A percentile compares a stretch with the other conserved stretches of the same genome.
Evolutionary conservation across 1,284 basidiomycete species (phyloP).

Genomic region (Fomitopsis schrenkii): DNA sequence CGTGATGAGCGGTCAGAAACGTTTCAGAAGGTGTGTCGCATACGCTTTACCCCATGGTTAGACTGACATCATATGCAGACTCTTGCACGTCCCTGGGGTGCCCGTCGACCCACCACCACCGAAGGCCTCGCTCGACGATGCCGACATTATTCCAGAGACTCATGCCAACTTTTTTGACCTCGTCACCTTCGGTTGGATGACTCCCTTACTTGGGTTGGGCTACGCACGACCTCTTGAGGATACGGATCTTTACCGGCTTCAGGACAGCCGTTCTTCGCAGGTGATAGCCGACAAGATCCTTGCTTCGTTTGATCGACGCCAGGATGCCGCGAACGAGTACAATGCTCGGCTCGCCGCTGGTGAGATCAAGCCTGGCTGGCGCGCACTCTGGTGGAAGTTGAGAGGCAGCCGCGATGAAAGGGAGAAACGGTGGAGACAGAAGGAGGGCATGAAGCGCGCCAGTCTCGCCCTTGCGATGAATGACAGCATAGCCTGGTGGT

Average conservation of each 20-base stretch:
- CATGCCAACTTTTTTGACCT: slow-evolving; percentile 46
- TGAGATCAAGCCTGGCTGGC: slow-evolving; percentile 55
- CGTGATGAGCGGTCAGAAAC: neutral
- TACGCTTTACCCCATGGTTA: neutral
- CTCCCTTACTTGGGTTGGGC: slow-evolving; percentile 63
- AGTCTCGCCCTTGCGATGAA: slow-evolving; percentile 76
- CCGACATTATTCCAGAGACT: slow-evolving; percentile 45
- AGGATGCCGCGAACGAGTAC: slow-evolving; percentile 59
- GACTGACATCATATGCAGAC: slow-evolving; percentile 6
- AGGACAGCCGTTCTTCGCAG: slow-evolving; percentile 54
- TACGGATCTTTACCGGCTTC: slow-evolving; percentile 82
- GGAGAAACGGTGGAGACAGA: slow-evolving; percentile 62
- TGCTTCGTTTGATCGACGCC: slow-evolving; percentile 61
- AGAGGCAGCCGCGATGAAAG: slow-evolving; percentile 47
- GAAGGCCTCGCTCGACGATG: slow-evolving; percentile 50
- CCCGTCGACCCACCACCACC: slow-evolving; percentile 39
- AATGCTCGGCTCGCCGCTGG: slow-evolving; percentile 65
- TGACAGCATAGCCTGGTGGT: slow-evolving; percentile 78
- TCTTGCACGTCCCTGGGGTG: slow-evolving; percentile 17
- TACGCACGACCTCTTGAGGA: slow-evolving; percentile 80
- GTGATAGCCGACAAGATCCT: slow-evolving; percentile 62
- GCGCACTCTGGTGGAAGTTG: slow-evolving; percentile 57
- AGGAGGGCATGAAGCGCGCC: slow-evolving; percentile 59
- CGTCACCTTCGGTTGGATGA: slow-evolving; percentile 73
- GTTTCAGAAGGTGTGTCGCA: neutral